These are phyloP conservation scores for Clohesyomyces aquaticus DNA, from an alignment of 495 filamentous ascomycete genomes.

Conservation along the genomic window DNA sequence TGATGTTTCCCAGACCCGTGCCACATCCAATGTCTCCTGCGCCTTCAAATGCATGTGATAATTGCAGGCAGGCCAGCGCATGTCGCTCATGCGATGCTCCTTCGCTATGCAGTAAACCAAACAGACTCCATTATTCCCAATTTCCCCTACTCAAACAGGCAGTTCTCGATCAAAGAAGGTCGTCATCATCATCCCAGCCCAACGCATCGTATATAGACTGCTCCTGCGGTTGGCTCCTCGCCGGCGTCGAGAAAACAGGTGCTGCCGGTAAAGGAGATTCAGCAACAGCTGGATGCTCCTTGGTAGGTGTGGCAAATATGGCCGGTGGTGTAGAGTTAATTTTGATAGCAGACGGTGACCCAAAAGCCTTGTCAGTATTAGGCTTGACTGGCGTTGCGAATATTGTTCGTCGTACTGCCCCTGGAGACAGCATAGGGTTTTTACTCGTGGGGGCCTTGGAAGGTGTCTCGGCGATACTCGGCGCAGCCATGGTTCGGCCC, in stretches of 20 bases:
- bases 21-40: too few species aligned
- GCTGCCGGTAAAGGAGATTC: conserved; percentile 4
- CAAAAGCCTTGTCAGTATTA: background rate
- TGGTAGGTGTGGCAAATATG: conserved; percentile 27
- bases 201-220: conserved; percentile 68
- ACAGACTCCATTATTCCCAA: conserved; percentile 7
- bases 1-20: too few species aligned
- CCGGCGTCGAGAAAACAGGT: conserved; percentile 18
- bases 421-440: conserved; percentile 6
- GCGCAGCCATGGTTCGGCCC: background rate
- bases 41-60: conserved; percentile 20
- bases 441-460: conserved; percentile 18
- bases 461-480: conserved; percentile 30
- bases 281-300: conserved; percentile 16
- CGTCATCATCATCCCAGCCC: conserved; percentile 78
- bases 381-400: conserved; percentile 32
- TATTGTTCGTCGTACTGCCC: conserved; percentile 4
- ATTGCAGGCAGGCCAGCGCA: background rate
- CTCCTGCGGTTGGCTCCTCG: conserved; percentile 47
- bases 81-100: conserved; percentile 7
- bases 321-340: background rate
- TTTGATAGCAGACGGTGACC: conserved; percentile 1
- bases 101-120: conserved; percentile 34
- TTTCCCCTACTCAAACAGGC: too few species aligned
- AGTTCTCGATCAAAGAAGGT: conserved; percentile 35